Conservation (phyloP, 2,329 filamentous ascomycete species). For the Cercospora zeina region DNA sequence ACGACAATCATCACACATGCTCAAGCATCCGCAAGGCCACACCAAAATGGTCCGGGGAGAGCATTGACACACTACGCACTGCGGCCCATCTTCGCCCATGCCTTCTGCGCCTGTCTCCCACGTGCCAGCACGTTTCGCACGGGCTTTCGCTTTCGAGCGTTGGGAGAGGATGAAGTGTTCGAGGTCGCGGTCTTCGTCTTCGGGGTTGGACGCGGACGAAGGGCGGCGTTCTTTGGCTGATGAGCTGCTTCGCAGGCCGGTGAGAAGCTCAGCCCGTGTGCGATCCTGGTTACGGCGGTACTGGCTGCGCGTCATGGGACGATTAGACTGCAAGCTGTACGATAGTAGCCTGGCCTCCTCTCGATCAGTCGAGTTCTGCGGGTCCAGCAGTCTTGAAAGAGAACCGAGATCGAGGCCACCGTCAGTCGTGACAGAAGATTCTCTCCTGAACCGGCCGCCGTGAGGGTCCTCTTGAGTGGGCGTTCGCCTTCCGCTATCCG, state of each 20-base stretch:
- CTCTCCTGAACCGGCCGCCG: slow-evolving; percentile 41
- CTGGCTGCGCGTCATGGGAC: slow-evolving; percentile 77
- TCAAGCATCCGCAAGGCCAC: slow-evolving; percentile 94
- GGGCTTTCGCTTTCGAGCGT: slow-evolving; percentile 50
- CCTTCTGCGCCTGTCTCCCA: slow-evolving; percentile 74
- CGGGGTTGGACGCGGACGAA: slow-evolving; percentile 23
- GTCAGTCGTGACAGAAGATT: slow-evolving; percentile 59
- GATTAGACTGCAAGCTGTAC: slow-evolving; percentile 70
- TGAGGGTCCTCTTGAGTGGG: slow-evolving; percentile 69
- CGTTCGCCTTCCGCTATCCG: slow-evolving; percentile 62
- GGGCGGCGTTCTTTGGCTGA: slow-evolving; percentile 35
- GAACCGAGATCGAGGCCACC: slow-evolving; percentile 33
- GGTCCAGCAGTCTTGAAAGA: slow-evolving; percentile 81
- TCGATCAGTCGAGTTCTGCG: slow-evolving; percentile 71
- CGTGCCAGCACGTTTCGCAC: slow-evolving; percentile 36
- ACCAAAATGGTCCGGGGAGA: slow-evolving; percentile 85
- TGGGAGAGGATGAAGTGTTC: slow-evolving; percentile 61
- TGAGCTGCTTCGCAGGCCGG: slow-evolving; percentile 44
- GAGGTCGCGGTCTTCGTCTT: slow-evolving; percentile 60
- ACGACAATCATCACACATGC: slow-evolving; percentile 90
- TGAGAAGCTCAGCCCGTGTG: slow-evolving; percentile 68
- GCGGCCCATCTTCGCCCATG: slow-evolving; percentile 72
- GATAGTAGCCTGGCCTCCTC: slow-evolving; percentile 80
- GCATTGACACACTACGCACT: slow-evolving; percentile 91
- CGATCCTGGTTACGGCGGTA: slow-evolving; percentile 68